A percentile compares a stretch with the other conserved stretches of the same genome.
Conservation (phyloP, 257 asterid genomes). For the Echium plantagineum region DNA sequence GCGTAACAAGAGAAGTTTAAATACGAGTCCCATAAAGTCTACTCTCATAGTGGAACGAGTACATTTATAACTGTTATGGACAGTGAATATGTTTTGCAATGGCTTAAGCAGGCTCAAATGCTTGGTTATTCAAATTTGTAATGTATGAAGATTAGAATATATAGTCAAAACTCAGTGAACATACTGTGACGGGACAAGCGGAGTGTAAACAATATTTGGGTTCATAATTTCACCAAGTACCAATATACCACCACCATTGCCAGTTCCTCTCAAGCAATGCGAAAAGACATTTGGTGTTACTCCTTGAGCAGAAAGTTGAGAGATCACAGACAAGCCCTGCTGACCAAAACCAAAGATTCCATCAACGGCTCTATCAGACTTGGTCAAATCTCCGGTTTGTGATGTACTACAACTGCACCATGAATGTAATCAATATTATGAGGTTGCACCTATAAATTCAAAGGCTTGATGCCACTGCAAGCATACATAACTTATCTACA, state of each 20-base stretch:
- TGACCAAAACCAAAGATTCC: constrained; percentile 99
- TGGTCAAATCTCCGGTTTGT: constrained; percentile 82
- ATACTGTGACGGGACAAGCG: constrained; percentile 89
- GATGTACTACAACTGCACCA: constrained; percentile 88
- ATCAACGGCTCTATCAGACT: constrained; percentile 94
- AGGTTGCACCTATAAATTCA: too few relatives aligned
- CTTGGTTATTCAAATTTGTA: too few relatives aligned
- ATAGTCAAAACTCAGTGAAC: constrained; percentile 11
- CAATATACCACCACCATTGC: constrained; percentile 79
- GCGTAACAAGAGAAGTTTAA: too few relatives aligned
- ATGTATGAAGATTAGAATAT: too few relatives aligned
- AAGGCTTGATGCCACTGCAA: neutral
- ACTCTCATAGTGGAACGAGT: too few relatives aligned
- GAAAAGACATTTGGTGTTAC: constrained; percentile 62
- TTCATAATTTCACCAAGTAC: constrained; percentile 86
- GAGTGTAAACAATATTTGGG: constrained; percentile 84
- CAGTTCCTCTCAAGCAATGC: constrained; percentile 77
- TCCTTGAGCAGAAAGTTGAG: constrained; percentile 86
- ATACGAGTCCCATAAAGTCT: too few relatives aligned
- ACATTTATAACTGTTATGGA: too few relatives aligned
- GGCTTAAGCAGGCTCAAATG: too few relatives aligned
- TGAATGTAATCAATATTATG: constrained; percentile 1
- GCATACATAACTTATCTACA: neutral
- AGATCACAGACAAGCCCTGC: constrained; percentile 74
- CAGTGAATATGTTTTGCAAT: too few relatives aligned